Percentiles rank a stretch among this genome's conserved stretches.
Conservation (phyloP, 148 eudicot species). For the Rhododendron molle region DNA sequence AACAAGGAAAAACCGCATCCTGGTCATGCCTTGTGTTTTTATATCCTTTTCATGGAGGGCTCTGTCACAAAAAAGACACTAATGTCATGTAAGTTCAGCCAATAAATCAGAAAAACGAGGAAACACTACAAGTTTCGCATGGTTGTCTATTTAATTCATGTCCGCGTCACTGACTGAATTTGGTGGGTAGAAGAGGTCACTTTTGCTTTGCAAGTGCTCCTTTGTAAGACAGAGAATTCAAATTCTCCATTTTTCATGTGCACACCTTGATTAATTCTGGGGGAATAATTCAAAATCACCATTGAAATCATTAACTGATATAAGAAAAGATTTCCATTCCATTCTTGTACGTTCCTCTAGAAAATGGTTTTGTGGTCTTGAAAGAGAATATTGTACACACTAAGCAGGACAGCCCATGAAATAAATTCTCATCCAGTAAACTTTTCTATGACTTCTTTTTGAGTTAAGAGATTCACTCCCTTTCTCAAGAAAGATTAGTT, state of each 20-base stretch:
- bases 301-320: not conserved
- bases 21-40: constrained; percentile 63
- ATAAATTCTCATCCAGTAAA: not conserved
- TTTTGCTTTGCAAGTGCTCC: constrained; percentile 10
- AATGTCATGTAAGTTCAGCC: not conserved
- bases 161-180: not conserved
- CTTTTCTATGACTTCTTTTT: not conserved
- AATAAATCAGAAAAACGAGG: not conserved
- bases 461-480: not conserved
- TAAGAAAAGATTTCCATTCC: constrained; percentile 1
- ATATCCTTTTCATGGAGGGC: constrained; percentile 92
- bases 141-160: not conserved
- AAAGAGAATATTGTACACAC: not conserved
- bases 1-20: constrained; percentile 86
- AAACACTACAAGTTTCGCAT: not conserved
- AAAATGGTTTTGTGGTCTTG: not conserved
- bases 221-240: constrained; percentile 8
- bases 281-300: not conserved
- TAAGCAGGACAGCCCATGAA: not conserved
- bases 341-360: not conserved
- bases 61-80: constrained; percentile 37
- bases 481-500: not conserved
- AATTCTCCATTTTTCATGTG: constrained; percentile 4
- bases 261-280: not conserved
- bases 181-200: not conserved